Percentiles rank a stretch among this genome's conserved stretches.
Evolutionary conservation across 2,329 filamentous ascomycete species (phyloP).

Genomic region (Fusarium odoratissimum): DNA sequence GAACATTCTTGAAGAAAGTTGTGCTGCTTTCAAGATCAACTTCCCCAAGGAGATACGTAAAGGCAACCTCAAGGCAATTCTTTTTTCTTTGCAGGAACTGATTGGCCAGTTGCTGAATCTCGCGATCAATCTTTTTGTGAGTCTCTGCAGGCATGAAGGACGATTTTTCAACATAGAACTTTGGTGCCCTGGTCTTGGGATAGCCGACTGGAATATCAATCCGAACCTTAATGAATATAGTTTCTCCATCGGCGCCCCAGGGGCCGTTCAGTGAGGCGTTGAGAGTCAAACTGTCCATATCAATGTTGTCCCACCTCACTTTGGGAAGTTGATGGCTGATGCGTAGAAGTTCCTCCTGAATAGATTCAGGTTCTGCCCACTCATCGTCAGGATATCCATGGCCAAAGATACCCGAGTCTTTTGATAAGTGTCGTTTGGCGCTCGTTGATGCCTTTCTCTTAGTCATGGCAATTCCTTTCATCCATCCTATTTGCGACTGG

Average conservation of each 20-base stretch:
- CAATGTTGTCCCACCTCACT: constrained; percentile 72
- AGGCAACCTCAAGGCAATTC: constrained; percentile 71
- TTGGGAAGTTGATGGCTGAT: constrained; percentile 72
- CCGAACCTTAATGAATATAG: constrained; percentile 71
- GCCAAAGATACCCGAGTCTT: constrained; percentile 64
- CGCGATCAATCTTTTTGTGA: constrained; percentile 62
- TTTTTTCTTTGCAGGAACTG: constrained; percentile 68
- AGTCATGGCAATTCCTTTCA: constrained; percentile 75
- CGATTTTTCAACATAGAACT: constrained; percentile 70
- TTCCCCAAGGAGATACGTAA: constrained; percentile 73
- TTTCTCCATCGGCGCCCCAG: constrained; percentile 67
- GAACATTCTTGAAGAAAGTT: constrained; percentile 71
- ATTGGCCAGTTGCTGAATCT: constrained; percentile 67
- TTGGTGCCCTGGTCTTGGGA: constrained; percentile 67
- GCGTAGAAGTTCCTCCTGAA: constrained; percentile 73
- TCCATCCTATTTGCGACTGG: constrained; percentile 73
- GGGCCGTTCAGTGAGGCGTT: constrained; percentile 73
- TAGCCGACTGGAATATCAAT: constrained; percentile 70
- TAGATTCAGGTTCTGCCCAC: constrained; percentile 70
- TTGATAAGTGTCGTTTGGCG: constrained; percentile 59
- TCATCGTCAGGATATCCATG: constrained; percentile 65
- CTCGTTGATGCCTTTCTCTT: constrained; percentile 62
- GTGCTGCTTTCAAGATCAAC: constrained; percentile 70
- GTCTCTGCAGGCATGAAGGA: constrained; percentile 70
- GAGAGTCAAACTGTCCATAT: constrained; percentile 70